Base-by-base conservation (phyloP, 2,329 filamentous ascomycete genomes). In the Pseudocercospora crystallina region DNA sequence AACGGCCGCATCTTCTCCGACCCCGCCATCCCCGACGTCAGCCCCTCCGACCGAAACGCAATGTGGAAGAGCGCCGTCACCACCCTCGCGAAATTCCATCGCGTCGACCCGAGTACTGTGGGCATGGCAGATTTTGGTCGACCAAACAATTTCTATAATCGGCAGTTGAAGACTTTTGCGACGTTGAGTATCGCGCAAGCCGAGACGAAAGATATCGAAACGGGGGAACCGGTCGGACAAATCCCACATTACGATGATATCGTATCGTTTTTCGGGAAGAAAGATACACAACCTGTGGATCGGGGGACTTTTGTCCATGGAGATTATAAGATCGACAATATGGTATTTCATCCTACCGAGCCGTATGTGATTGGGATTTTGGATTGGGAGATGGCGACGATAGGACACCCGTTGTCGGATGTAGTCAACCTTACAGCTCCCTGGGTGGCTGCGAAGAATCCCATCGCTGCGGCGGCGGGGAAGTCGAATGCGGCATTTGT, bases 361-460 rank as follows among this genome's bases (percentile, higher is more conserved):
- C 84, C 91, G 5, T 78, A 85, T 46, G 91, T 97, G 10, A 91
- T 97, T 71, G 94, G 92, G 3, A 90, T 97, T 47, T 74, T 97
- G 5, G 94, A 99, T 73, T 97, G 92, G 92, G 94, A 97, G 75
- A 96, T 99, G 90, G 90, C 90, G 32, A 97, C 94, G 0, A 85
- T 96, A 47, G 94, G 94, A n/a, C 92, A 99, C 69, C 94, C 94
- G 1, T 80, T 97, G 15, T 92, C 88, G 5, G 94, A 99, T 68
- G 76, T 97, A 35, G 85, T 85, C 69, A 97, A 97, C 71, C 77
- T 97, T 13, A 70, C 85, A 13, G 62, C 63, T 1, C 76, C 76
- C 3, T 78, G 68, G 58, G 63, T 73, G 2, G 74, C 70, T 7
- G 73, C 75, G 1, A 61, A 61, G 0, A 69, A 65, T 15, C 61